Evolutionary conservation across 768 basidiomycete genomes (phyloP).

Genomic region (Russula olivacea): DNA sequence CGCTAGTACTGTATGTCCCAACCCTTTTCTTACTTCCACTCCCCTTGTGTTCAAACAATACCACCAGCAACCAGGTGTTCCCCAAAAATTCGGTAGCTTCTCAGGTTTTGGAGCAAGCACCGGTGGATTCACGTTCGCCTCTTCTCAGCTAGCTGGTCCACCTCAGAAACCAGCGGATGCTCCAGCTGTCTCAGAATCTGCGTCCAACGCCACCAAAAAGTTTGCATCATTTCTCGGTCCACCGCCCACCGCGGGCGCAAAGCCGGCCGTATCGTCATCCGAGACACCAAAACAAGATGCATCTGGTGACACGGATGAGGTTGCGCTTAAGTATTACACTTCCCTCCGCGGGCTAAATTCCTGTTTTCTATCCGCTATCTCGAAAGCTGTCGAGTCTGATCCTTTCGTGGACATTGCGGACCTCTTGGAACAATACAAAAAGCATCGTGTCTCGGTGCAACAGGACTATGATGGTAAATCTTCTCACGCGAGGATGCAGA

Average conservation of each 20-base stretch:
- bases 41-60: constrained; percentile 13
- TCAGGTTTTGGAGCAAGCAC: constrained; percentile 43
- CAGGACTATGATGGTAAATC: constrained; percentile 45
- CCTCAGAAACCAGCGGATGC: constrained; percentile 27
- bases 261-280: constrained; percentile 16
- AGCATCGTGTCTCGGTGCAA: constrained; percentile 48
- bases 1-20: constrained; percentile 31
- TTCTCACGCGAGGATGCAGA: constrained; percentile 1
- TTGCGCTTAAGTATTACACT: constrained; percentile 52
- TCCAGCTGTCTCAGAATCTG: constrained; percentile 24
- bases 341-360: constrained; percentile 71
- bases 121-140: constrained; percentile 37
- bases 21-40: constrained; percentile 9
- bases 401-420: constrained; percentile 62
- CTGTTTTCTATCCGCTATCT: constrained; percentile 54
- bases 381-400: constrained; percentile 56
- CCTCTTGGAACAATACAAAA: constrained; percentile 54
- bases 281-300: constrained; percentile 14
- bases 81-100: constrained; percentile 48
- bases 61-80: constrained; percentile 22
- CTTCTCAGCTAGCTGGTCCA: constrained; percentile 29
- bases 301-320: constrained; percentile 21
- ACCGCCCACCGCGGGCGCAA: constrained; percentile 6
- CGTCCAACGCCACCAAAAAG: constrained; percentile 24
- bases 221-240: constrained; percentile 25